Percentiles rank a stretch among this genome's conserved stretches.
These are phyloP conservation scores for Peronospora destructor DNA, from an alignment of 352 stramenopile species.

Conservation along the genomic window DNA sequence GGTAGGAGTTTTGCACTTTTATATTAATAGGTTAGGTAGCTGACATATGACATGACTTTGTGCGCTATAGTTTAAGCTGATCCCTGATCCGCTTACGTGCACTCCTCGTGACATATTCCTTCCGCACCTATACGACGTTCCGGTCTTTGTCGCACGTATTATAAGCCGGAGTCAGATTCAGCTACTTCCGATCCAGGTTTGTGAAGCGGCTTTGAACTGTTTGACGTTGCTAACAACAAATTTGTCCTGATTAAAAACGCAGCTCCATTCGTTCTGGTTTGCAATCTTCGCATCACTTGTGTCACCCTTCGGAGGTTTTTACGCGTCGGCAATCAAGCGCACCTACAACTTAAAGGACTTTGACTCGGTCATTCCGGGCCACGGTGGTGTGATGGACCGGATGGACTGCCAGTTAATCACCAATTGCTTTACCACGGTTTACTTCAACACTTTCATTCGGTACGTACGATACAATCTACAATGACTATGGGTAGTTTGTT, in stretches of 20 bases:
- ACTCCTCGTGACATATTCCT: constrained; percentile 56
- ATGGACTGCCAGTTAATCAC: constrained; percentile 98
- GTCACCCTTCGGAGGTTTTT: constrained; percentile 98
- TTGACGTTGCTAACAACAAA: not conserved
- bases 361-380: constrained; percentile 95
- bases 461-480: constrained; percentile 17
- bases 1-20: constrained; percentile 13
- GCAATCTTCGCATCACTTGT: constrained; percentile 95
- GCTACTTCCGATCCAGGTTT: constrained; percentile 81
- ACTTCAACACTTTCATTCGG: constrained; percentile 97
- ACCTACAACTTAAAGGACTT: constrained; percentile 99
- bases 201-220: not conserved
- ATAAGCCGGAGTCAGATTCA: constrained; percentile 69
- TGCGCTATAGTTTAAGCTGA: constrained; percentile 38
- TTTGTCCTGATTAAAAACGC: constrained; percentile 8
- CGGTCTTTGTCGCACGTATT: constrained; percentile 70
- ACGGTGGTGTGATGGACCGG: constrained; percentile 95
- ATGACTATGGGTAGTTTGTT: not conserved
- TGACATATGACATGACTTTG: constrained; percentile 3
- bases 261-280: constrained; percentile 96
- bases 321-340: constrained; percentile 98
- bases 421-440: constrained; percentile 92
- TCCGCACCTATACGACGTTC: constrained; percentile 54
- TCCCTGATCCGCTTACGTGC: constrained; percentile 64
- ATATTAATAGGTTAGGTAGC: not conserved